phyloP scores from a whole-genome alignment of 805 yeast species.

The Metschnikowia gruessii region DNA sequence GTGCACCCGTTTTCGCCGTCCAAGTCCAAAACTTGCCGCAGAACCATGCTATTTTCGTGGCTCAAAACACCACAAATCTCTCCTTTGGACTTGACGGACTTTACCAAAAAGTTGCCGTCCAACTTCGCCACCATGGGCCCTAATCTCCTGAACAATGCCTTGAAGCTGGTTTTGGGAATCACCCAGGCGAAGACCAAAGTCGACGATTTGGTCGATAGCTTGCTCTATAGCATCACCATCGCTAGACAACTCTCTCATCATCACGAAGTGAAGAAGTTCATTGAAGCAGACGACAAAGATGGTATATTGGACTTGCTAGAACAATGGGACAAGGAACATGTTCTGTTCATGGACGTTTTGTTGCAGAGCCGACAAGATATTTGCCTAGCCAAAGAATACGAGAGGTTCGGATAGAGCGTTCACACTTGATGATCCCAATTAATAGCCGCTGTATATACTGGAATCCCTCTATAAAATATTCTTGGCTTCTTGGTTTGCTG shows the following conservation, averaged over 20 bases:
- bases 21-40: slow-evolving; percentile 13
- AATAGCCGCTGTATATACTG: neutral
- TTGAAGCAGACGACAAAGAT: slow-evolving; percentile 1
- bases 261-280: slow-evolving; percentile 4
- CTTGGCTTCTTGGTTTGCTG: slow-evolving; percentile 18
- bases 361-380: slow-evolving; percentile 1
- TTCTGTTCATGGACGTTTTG: slow-evolving; percentile 10
- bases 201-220: slow-evolving; percentile 65
- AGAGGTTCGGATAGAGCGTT: neutral
- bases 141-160: slow-evolving; percentile 9
- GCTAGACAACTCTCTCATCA: slow-evolving; percentile 15
- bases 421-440: neutral
- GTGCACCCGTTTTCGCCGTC: slow-evolving; percentile 8
- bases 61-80: slow-evolving; percentile 10
- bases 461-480: slow-evolving; percentile 13
- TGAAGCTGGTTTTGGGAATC: slow-evolving; percentile 8
- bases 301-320: slow-evolving; percentile 3
- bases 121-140: slow-evolving; percentile 6
- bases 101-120: slow-evolving; percentile 4
- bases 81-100: slow-evolving; percentile 12
- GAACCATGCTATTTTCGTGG: slow-evolving; percentile 17
- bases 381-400: slow-evolving; percentile 3
- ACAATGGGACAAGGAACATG: slow-evolving; percentile 16
- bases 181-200: slow-evolving; percentile 36
- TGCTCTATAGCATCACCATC: slow-evolving; percentile 48